Evolutionary conservation across 495 filamentous ascomycete genomes (phyloP).

Genomic region (Aspergillus diversus): DNA sequence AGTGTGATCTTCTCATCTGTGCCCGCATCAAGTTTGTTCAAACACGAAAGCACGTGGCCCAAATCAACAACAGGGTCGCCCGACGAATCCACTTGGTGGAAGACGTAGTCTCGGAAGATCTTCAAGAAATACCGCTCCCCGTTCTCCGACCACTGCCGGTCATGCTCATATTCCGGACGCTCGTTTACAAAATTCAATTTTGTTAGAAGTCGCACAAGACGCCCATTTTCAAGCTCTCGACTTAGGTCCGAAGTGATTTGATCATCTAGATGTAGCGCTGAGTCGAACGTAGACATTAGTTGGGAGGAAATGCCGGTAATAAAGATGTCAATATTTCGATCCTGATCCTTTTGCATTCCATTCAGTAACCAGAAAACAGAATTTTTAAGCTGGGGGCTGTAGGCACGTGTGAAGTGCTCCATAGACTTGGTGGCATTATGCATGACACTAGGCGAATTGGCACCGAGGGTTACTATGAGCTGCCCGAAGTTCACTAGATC

Average conservation of each 20-base stretch:
- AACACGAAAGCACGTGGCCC: conserved; percentile 76
- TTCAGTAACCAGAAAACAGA: conserved; percentile 77
- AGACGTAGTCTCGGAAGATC: conserved; percentile 95
- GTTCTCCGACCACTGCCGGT: conserved; percentile 80
- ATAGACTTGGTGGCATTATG: conserved; percentile 63
- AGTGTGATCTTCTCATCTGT: conserved; percentile 82
- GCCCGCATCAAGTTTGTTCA: conserved; percentile 93
- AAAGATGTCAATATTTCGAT: conserved; percentile 77
- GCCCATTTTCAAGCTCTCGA: conserved; percentile 88
- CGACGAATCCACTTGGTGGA: conserved; percentile 87
- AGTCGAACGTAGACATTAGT: conserved; percentile 70
- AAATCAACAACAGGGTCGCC: conserved; percentile 81
- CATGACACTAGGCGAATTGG: conserved; percentile 59
- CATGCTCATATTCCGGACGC: conserved; percentile 78
- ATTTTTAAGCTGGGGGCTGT: conserved; percentile 73
- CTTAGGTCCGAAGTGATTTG: conserved; percentile 68
- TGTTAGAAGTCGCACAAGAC: conserved; percentile 76
- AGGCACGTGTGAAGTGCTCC: conserved; percentile 71
- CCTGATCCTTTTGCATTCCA: conserved; percentile 48
- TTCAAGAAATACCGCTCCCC: conserved; percentile 90
- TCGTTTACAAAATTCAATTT: conserved; percentile 89
- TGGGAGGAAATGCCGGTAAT: conserved; percentile 76
- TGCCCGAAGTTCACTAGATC: conserved; percentile 87
- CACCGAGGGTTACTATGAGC: conserved; percentile 77
- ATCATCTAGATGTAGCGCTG: conserved; percentile 74